phyloP scores from a whole-genome alignment of 176 grass and related monocot genomes.

The Pharus latifolius region DNA sequence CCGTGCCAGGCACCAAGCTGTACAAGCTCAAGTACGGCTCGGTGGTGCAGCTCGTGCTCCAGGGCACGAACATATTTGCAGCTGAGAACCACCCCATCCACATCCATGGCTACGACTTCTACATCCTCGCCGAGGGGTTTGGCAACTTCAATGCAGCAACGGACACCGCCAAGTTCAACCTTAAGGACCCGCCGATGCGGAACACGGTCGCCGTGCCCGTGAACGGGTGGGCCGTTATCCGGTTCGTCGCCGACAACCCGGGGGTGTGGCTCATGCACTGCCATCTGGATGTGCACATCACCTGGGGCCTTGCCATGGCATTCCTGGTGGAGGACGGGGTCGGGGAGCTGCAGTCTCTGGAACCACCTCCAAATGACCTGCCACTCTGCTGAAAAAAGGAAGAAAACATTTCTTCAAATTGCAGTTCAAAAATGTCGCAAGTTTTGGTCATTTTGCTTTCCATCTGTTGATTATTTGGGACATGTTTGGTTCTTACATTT shows the following conservation, averaged over 20 bases:
- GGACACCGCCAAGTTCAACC: slow-evolving; percentile 62
- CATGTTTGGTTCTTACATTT: not conserved
- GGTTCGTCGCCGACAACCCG: slow-evolving; percentile 76
- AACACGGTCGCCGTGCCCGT: slow-evolving; percentile 86
- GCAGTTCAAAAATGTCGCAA: not conserved
- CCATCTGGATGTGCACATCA: slow-evolving; percentile 88
- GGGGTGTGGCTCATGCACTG: slow-evolving; percentile 98
- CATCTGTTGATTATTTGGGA: not conserved
- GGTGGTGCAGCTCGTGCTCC: slow-evolving; percentile 71
- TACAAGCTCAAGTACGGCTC: slow-evolving; percentile 75
- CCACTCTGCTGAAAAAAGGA: slow-evolving; percentile 46
- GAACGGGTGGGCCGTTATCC: slow-evolving; percentile 83
- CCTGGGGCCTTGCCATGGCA: slow-evolving; percentile 90
- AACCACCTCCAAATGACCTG: slow-evolving; percentile 48
- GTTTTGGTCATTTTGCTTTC: not conserved
- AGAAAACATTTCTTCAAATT: not conserved
- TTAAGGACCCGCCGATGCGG: slow-evolving; percentile 67
- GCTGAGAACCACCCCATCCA: slow-evolving; percentile 96
- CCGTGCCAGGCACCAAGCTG: slow-evolving; percentile 45
- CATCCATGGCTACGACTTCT: slow-evolving; percentile 90
- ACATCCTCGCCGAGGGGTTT: slow-evolving; percentile 66
- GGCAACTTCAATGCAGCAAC: slow-evolving; percentile 60
- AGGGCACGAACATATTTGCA: slow-evolving; percentile 83
- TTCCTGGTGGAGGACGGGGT: slow-evolving; percentile 78
- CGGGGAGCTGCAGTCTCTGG: slow-evolving; percentile 49